Evolutionary conservation across 345 rosid genomes (phyloP), one percentile per base, ranked within the genome.

Genomic region (Balakata baccata): DNA sequence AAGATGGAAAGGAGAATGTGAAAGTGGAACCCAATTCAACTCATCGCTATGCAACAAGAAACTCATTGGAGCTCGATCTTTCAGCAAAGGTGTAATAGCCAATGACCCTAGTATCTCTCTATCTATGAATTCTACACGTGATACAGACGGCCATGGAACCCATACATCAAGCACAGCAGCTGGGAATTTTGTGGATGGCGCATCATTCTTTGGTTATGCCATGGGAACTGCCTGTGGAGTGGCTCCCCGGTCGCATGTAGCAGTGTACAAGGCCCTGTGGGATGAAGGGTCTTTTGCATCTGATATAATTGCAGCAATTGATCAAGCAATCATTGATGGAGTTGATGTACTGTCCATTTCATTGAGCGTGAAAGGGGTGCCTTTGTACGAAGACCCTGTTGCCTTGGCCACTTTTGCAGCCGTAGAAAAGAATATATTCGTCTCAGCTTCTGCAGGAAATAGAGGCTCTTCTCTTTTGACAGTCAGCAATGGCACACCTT

Each of bases 391-490:
- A 39, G 84, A 78, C 57, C 82, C 80, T 11, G 52, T 80, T 17
- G 84, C 86, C 9, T 49, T 78, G 49, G 80, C 82, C 47, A 65
- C 82, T 29, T 83, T 83, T 73, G 82, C 78, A 37, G 81, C 86
- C 34, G 34, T 29, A 29, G 34, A 29, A 29, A 29, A 29, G 34
- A 29, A 29, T 29, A 29, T 29, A 29, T 29, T 29, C 2, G 34
- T 29, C 34, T 29, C 34, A 29, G 34, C 34, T 29, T 29, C 34
- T 2, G 34, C 34, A 29, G 34, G 34, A 29, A 29, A 29, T 29
- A 29, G 34, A 29, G 34, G 34, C 34, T 29, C 34, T 29, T 29
- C 34, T 29, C 34, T 29, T 29, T 29, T 29, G 34, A 29, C 34
- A 29, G 34, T 29, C 34, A 29, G 34, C 34, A 29, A 29, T 2